Evolutionary conservation across 768 basidiomycete species (phyloP), one percentile per base, ranked within the genome.

Genomic region (Agaricus subrufescens): DNA sequence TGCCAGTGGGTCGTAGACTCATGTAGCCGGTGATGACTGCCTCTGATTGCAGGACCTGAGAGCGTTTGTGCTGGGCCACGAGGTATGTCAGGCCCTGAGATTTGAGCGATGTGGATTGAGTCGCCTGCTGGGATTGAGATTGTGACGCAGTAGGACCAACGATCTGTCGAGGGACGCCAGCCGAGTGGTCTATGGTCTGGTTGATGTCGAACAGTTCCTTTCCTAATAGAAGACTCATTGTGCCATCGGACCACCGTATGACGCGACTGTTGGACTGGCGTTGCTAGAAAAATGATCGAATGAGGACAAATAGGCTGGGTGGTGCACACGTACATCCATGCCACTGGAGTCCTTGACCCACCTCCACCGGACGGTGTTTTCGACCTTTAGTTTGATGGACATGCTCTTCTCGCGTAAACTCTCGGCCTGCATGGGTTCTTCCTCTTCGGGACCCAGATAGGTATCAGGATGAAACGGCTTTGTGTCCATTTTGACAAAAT

Each of bases 231-330:
- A 99, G 80, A 62, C 94, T 95, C 55, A 94, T 72, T 12, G 89
- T 82, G 14, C 96, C 96, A 67, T 99, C 97, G 5, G 94, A 97
- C 97, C 97, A 99, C 12, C 89, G 84, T 56, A 99, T 84, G 39
- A 98, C 75, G 30, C 94, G 87, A 60, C 89, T 85, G 66, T 99
- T 99, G 14, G 93, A 92, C 75, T 95, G 88, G 60, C 86, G 82
- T 61, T 72, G 76, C 94, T 97, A 68, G 40, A 19, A 19, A 3
- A 34, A 49, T 43, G 50, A 56, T 44, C 9, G 50, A 34, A 46
- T 56, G n/a, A 58, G 37, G 54, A 50, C 19, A 3, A 7, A 50
- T 38, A 15, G 25, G 25, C 45, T 38, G 48, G 38, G 14, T 31
- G 42, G 27, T 42, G 39, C 45, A 42, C 9, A 78, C 91, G 74